Percentiles rank a stretch among this genome's conserved stretches.
Evolutionary conservation across 305 asterid species (phyloP).

Genomic region (Fraxinus greggii): DNA sequence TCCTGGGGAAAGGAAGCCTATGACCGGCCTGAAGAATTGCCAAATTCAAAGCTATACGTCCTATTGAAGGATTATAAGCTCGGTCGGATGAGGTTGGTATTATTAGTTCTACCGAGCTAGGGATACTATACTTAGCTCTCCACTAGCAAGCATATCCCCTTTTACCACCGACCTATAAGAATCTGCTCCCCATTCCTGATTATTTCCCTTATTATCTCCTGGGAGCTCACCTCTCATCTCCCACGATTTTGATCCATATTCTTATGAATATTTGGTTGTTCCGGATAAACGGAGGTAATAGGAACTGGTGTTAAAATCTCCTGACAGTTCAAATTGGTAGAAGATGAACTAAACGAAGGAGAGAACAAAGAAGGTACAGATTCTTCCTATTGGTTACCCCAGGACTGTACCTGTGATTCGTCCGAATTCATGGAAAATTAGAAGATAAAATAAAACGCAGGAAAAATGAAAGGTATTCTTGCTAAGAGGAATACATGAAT

Average conservation of each 20-base stretch:
- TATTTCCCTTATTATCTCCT: neutral
- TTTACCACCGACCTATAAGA: neutral
- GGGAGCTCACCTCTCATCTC: neutral
- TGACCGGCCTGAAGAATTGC: neutral
- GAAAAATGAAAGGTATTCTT: neutral
- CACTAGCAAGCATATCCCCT: neutral
- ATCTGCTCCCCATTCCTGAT: neutral
- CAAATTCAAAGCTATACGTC: no score
- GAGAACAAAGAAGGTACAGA: neutral
- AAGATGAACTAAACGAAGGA: neutral
- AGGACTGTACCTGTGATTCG: neutral
- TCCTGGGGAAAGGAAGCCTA: neutral
- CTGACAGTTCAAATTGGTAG: neutral
- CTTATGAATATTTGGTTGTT: no score
- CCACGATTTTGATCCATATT: no score
- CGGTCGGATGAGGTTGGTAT: neutral
- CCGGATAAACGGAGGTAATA: neutral
- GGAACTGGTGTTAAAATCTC: neutral
- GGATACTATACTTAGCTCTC: neutral
- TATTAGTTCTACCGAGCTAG: neutral
- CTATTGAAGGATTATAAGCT: neutral
- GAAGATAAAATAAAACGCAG: no score
- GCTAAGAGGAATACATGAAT: neutral
- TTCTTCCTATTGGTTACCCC: neutral
- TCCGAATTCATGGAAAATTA: no score